A percentile compares a stretch with the other conserved stretches of the same genome.
Conservation (phyloP, 805 yeast species). For the Lachancea dasiensis region DNA sequence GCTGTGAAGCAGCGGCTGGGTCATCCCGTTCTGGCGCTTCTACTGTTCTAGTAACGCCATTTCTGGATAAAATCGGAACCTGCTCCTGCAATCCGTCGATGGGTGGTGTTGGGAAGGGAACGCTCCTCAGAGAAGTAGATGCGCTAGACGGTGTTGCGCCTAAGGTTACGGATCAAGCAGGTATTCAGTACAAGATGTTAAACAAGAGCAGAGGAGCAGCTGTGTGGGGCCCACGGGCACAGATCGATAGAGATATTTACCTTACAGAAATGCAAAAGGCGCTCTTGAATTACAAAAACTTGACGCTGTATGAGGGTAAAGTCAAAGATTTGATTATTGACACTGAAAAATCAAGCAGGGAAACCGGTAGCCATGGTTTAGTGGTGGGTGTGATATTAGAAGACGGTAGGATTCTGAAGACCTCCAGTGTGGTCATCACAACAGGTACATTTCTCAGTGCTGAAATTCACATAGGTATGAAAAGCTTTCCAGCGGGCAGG, state of each 20-base stretch:
- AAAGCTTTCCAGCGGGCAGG: constrained; percentile 81
- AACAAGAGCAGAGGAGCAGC: constrained; percentile 88
- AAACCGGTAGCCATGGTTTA: constrained; percentile 33
- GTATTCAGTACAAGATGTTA: constrained; percentile 82
- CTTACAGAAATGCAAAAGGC: constrained; percentile 70
- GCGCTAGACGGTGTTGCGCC: constrained; percentile 93
- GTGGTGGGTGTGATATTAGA: constrained; percentile 70
- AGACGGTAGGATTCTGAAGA: constrained; percentile 53
- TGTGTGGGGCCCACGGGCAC: constrained; percentile 98
- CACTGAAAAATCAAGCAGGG: constrained; percentile 9
- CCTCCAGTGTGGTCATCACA: constrained; percentile 74
- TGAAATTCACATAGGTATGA: constrained; percentile 87
- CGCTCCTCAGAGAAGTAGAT: constrained; percentile 85
- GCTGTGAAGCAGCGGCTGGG: constrained; percentile 95
- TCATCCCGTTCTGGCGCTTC: constrained; percentile 76
- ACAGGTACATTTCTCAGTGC: constrained; percentile 96
- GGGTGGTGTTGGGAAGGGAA: constrained; percentile 99
- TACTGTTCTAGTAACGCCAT: constrained; percentile 63
- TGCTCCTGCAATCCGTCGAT: constrained; percentile 96
- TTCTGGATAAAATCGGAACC: constrained; percentile 70
- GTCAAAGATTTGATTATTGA: constrained; percentile 81
- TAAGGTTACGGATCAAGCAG: constrained; percentile 83
- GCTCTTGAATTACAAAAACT: constrained; percentile 48
- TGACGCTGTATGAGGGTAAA: constrained; percentile 55
- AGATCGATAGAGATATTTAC: constrained; percentile 82